Base-by-base conservation (phyloP, 345 rosid genomes). In the Moricandia moricandioides region DNA sequence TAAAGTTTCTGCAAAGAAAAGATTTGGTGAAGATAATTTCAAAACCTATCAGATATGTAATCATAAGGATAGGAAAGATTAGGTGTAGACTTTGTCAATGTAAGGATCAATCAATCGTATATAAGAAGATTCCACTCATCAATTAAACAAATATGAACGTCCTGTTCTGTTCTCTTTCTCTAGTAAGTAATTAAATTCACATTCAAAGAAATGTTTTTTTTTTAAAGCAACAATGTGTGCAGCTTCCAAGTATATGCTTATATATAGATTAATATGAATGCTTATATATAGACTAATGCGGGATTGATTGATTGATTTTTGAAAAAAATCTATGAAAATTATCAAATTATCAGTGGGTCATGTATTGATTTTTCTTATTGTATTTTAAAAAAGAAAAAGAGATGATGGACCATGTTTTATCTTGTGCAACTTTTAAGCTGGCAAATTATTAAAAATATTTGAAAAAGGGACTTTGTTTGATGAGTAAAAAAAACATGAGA, bases 401-500 rank as follows among this genome's bases (percentile, higher is more conserved):
- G 64, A 70, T 70, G 71, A 64, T 65, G 68, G 80, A 65, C 71
- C 72, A 77, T 77, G 67, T 70, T 77, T 62, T 57, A 77, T 49
- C 62, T 65, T 77, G 62, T 45, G 80, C 71, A 77, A 77, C 80
- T 77, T 77, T 77, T 57, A 65, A 34, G 80, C 80, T 77, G 76
- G 80, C 67, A 77, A 70, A 33, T 65, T n/a, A 65, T 71, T 45
- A 17, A 30, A 29, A 30, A 43, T n/a, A 58, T 45, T 6, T 58
- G 60, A 49, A 60, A 75, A 76, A 55, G 69, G 35, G 12, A 29
- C 62, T 75, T 60, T 61, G 10, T 52, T 37, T 5, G 47, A 61
- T 61, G 63, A 75, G 63, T 17, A 27, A 24, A 0, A 0, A 57
- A 70, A 63, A 65, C 71, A 77, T 65, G 76, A 77, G 80, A 45